A percentile compares a stretch with the other conserved stretches of the same genome.
Evolutionary conservation across 2,329 filamentous ascomycete species (phyloP).

Genomic region (Rhinocladiella similis): DNA sequence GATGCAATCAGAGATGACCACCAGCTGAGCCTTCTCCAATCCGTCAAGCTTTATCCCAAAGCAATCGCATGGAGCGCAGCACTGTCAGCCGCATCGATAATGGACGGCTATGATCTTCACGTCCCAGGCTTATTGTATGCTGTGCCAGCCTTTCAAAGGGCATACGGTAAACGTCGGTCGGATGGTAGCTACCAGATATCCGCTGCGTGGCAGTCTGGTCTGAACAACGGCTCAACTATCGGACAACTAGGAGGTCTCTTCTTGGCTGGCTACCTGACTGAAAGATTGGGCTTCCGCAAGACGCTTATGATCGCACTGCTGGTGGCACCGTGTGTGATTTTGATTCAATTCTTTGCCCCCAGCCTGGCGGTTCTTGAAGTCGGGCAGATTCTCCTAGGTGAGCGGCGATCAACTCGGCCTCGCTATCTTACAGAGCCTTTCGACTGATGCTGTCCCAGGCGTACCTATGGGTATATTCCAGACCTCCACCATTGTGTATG

Average conservation of each 20-base stretch:
- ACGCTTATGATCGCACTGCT: constrained; percentile 46
- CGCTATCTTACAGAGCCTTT: no score
- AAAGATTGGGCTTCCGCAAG: constrained; percentile 43
- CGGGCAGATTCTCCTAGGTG: constrained; percentile 44
- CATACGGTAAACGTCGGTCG: constrained; percentile 40
- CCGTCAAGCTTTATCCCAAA: constrained; percentile 80
- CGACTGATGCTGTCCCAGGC: background rate
- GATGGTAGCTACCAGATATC: constrained; percentile 30
- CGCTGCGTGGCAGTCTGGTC: constrained; percentile 35
- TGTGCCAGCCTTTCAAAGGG: constrained; percentile 42
- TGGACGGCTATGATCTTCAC: constrained; percentile 63
- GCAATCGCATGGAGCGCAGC: constrained; percentile 79
- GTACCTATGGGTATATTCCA: constrained; percentile 56
- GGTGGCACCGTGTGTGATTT: constrained; percentile 48
- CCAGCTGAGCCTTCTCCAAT: constrained; percentile 71
- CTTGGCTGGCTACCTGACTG: constrained; percentile 32
- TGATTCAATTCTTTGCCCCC: constrained; percentile 52
- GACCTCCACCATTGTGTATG: constrained; percentile 58
- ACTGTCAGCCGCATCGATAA: constrained; percentile 83
- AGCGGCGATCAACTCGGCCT: background rate
- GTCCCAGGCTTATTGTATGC: constrained; percentile 77
- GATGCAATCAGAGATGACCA: constrained; percentile 49
- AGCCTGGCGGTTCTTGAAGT: constrained; percentile 45
- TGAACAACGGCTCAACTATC: constrained; percentile 31
- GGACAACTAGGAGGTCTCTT: constrained; percentile 33